These are phyloP conservation scores for Penicillium ucsense DNA, from an alignment of 495 filamentous ascomycete genomes.

Conservation along the genomic window DNA sequence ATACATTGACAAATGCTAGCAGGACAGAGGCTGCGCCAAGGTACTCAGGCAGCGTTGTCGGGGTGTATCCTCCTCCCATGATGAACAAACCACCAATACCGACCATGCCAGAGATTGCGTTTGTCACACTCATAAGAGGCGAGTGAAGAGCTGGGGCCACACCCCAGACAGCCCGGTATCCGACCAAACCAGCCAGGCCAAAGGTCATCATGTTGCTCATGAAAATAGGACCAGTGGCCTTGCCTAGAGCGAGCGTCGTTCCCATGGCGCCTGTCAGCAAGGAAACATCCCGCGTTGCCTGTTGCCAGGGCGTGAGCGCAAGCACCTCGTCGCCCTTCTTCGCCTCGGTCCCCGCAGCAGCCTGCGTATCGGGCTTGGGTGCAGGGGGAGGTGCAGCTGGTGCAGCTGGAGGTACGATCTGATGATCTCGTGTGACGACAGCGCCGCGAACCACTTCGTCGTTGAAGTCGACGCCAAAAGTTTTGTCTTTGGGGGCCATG, in stretches of 20 bases:
- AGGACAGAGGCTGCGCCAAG: conserved; percentile 71
- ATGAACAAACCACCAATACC: conserved; percentile 76
- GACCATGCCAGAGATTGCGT: conserved; percentile 79
- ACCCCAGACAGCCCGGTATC: conserved; percentile 75
- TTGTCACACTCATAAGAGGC: conserved; percentile 78
- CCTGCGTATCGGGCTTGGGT: conserved; percentile 40
- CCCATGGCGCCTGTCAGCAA: conserved; percentile 65
- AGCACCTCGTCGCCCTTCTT: conserved; percentile 49
- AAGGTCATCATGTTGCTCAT: conserved; percentile 78
- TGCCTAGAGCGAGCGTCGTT: conserved; percentile 59
- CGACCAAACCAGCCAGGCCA: conserved; percentile 65
- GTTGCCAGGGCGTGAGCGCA: conserved; percentile 67
- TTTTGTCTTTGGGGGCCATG: conserved; percentile 61
- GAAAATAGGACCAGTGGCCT: conserved; percentile 65
- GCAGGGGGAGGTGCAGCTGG: conserved; percentile 60
- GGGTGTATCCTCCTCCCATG: conserved; percentile 64
- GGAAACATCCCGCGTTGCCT: conserved; percentile 59
- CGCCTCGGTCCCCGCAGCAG: conserved; percentile 25
- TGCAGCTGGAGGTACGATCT: conserved; percentile 62
- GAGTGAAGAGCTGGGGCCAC: conserved; percentile 68
- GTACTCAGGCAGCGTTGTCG: conserved; percentile 63
- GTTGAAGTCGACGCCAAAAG: conserved; percentile 62
- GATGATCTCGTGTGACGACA: conserved; percentile 64
- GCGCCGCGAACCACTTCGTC: conserved; percentile 75
- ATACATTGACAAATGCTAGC: conserved; percentile 72